phyloP scores from a whole-genome alignment of 495 filamentous ascomycete species.

The Penicillium desertorum region DNA sequence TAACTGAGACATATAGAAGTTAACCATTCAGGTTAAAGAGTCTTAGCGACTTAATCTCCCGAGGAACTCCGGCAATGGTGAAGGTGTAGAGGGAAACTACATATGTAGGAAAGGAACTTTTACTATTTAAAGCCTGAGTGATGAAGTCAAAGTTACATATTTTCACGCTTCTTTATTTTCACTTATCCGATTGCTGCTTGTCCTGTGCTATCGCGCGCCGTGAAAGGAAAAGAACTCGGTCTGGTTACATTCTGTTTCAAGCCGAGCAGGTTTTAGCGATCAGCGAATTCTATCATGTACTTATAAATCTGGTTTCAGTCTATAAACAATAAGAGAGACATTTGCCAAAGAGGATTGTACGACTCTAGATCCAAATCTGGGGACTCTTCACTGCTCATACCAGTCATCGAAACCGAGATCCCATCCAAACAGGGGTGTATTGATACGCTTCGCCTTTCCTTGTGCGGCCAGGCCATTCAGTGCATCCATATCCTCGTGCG shows the following conservation, averaged over 20 bases:
- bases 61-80: background rate
- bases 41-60: background rate
- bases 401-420: conserved; percentile 25
- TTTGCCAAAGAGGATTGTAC: conserved; percentile 3
- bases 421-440: conserved; percentile 27
- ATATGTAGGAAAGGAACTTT: too few relatives aligned
- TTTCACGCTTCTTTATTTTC: background rate
- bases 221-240: too few relatives aligned
- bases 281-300: too few relatives aligned
- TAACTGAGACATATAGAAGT: too few relatives aligned
- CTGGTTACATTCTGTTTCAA: background rate
- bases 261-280: background rate
- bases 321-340: conserved; percentile 11
- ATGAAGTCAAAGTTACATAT: too few relatives aligned
- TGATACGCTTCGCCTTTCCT: conserved; percentile 26
- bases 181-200: too few relatives aligned
- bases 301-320: too few relatives aligned
- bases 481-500: conserved; percentile 30
- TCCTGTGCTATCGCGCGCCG: too few relatives aligned
- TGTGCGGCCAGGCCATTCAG: conserved; percentile 26
- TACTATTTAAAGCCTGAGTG: too few relatives aligned
- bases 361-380: conserved; percentile 2
- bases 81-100: background rate
- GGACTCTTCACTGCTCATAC: conserved; percentile 16
- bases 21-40: too few relatives aligned